Evolutionary conservation across 2,329 filamentous ascomycete genomes (phyloP).

Genomic region (Diaporthe caulivora): DNA sequence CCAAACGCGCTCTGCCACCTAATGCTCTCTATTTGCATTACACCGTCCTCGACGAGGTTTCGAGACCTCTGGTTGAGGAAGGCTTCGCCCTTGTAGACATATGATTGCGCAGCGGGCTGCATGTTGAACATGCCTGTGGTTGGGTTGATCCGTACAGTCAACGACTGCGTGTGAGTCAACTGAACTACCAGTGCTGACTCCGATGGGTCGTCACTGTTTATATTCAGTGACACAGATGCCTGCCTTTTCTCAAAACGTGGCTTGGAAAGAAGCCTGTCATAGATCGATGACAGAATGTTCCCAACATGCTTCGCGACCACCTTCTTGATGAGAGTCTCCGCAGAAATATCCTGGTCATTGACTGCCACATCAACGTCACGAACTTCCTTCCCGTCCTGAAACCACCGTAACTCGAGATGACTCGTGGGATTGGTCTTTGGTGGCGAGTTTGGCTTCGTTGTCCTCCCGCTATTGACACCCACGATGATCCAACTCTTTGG

Average conservation of each 20-base stretch:
- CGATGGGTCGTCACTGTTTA: conserved; percentile 72
- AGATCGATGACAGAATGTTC: conserved; percentile 76
- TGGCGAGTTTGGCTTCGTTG: conserved; percentile 49
- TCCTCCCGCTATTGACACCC: conserved; percentile 78
- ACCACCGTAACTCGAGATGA: conserved; percentile 79
- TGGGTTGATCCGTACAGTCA: conserved; percentile 78
- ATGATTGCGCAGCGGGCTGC: conserved; percentile 67
- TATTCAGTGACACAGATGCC: conserved; percentile 68
- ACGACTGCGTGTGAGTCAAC: conserved; percentile 71
- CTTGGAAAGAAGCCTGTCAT: conserved; percentile 69
- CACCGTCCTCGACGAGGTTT: conserved; percentile 69
- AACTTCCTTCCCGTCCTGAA: conserved; percentile 83
- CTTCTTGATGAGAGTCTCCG: conserved; percentile 78
- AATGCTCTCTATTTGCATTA: conserved; percentile 69
- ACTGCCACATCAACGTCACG: conserved; percentile 76
- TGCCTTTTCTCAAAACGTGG: conserved; percentile 72
- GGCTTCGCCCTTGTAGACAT: conserved; percentile 69
- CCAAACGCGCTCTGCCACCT: conserved; percentile 73
- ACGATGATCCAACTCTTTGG: conserved; percentile 91
- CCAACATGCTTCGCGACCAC: conserved; percentile 82
- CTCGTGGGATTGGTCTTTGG: conserved; percentile 62
- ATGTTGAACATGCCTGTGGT: conserved; percentile 83
- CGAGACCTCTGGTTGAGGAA: conserved; percentile 71
- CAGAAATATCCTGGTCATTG: conserved; percentile 75
- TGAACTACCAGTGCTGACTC: conserved; percentile 78